Evolutionary conservation across 805 yeast species (phyloP).

Genomic region (Kuraishia cidri): DNA sequence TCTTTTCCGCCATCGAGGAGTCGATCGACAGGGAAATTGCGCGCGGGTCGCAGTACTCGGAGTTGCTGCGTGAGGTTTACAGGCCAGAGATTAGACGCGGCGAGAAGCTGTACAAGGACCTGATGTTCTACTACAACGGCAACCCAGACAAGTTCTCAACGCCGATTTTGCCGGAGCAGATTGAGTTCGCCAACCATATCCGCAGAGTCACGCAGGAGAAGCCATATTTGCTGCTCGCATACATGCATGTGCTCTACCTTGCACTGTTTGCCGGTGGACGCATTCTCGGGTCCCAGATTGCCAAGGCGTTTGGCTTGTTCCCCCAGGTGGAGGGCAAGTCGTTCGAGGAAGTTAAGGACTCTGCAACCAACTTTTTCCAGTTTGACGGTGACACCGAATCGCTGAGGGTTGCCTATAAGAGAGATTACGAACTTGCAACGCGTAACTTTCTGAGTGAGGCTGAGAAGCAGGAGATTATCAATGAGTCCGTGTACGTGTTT

Average conservation of each 20-base stretch:
- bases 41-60: conserved; percentile 25
- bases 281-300: conserved; percentile 56
- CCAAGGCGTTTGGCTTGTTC: conserved; percentile 62
- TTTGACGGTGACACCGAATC: conserved; percentile 59
- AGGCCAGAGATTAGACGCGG: conserved; percentile 62
- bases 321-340: conserved; percentile 63
- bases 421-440: conserved; percentile 71
- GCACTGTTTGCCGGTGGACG: conserved; percentile 86
- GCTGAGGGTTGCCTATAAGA: conserved; percentile 58
- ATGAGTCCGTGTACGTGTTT: conserved; percentile 60
- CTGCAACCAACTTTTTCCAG: conserved; percentile 64
- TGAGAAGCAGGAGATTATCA: conserved; percentile 62
- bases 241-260: conserved; percentile 77
- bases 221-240: conserved; percentile 69
- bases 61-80: conserved; percentile 53
- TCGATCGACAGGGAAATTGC: conserved; percentile 36
- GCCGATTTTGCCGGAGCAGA: conserved; percentile 56
- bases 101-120: conserved; percentile 47
- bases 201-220: conserved; percentile 40
- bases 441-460: conserved; percentile 60
- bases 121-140: conserved; percentile 57
- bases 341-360: conserved; percentile 49
- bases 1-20: conserved; percentile 56
- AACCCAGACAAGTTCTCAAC: conserved; percentile 41
- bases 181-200: conserved; percentile 55